Base-by-base conservation (phyloP, 345 rosid genomes). In the Balakata baccata region DNA sequence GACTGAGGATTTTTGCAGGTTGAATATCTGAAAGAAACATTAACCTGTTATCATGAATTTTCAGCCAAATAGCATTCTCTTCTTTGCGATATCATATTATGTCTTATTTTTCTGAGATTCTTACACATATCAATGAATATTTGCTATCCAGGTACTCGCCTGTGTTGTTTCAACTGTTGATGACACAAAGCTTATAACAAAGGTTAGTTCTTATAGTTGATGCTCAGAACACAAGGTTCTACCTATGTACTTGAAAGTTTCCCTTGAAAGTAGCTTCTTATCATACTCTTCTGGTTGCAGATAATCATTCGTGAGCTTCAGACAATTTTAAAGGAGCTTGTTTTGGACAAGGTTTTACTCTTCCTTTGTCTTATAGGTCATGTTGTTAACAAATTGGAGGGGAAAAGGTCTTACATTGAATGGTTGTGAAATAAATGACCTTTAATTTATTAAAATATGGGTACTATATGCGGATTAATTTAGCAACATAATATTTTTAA, bases 141-240 rank as follows among this genome's bases (percentile, higher is more conserved):
- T 68, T 52, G 39, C 29, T 68, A 7, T 73, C 76, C 75, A 93
- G 97, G 98, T 96, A 47, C 97, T 93, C n/a, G 80, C 87, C 45
- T 78, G 87, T 74, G 75, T 96, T 70, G 69, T 91, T 68, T 89
- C 98, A 49, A 75, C 79, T 70, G 90, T 91, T 64, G 99, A 93
- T 86, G 98, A 96, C 87, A 93, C 99, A 79, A 96, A 89, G 83
- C 94, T 93, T 52, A 67, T 91, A 43, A 85, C 87, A 39, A 91
- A 90, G 98, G 99, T 91, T 79, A 69, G 76, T 72, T 75, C 58
- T 49, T 75, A 43, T 41, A 56, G 38, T 61, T 5, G 64, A 62
- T 58, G 68, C 74, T 41, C 58, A 14, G 73, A 52, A n/a, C 29
- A 68, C 53, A 46, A 2, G 17, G 47, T 45, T 16, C 64, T 7